These are phyloP conservation scores for Fusarium sp. DNA, from an alignment of 2,329 filamentous ascomycete genomes.

Conservation along the genomic window DNA sequence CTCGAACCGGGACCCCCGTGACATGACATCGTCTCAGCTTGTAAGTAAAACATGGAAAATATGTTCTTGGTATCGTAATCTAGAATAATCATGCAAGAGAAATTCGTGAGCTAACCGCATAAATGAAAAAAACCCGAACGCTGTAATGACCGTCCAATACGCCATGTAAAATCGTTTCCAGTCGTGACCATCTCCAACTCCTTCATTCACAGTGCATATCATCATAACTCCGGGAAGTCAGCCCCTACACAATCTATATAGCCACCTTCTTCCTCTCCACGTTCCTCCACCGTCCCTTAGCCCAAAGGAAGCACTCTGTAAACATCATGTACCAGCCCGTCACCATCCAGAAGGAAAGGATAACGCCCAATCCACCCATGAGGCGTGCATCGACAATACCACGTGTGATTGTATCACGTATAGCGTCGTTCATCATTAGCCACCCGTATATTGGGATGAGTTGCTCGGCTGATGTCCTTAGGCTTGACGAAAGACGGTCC, in stretches of 20 bases:
- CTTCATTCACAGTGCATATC: constrained; percentile 3
- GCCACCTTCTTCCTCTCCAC: constrained; percentile 42
- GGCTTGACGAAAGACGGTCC: constrained; percentile 19
- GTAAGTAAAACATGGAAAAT: constrained; percentile 10
- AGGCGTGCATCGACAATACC: constrained; percentile 57
- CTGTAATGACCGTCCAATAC: constrained; percentile 25
- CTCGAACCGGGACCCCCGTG: constrained; percentile 24
- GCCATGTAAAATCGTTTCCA: constrained; percentile 15
- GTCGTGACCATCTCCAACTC: constrained; percentile 14
- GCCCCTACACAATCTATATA: constrained; percentile 16
- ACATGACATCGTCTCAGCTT: constrained; percentile 24
- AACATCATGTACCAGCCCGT: constrained; percentile 62
- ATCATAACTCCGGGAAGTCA: constrained; percentile 5
- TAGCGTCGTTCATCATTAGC: constrained; percentile 55
- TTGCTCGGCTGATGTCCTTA: constrained; percentile 44
- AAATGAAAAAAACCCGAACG: constrained; percentile 15
- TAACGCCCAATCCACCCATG: constrained; percentile 58
- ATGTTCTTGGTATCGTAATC: constrained; percentile 38
- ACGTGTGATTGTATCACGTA: constrained; percentile 51
- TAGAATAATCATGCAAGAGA: constrained; percentile 15
- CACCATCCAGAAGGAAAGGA: constrained; percentile 61
- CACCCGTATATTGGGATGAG: constrained; percentile 57
- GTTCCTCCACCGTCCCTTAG: constrained; percentile 48
- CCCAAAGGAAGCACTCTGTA: constrained; percentile 58
- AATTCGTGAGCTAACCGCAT: constrained; percentile 8